phyloP scores from a whole-genome alignment of 1,284 basidiomycete species.

The Cryptococcus hybrid region DNA sequence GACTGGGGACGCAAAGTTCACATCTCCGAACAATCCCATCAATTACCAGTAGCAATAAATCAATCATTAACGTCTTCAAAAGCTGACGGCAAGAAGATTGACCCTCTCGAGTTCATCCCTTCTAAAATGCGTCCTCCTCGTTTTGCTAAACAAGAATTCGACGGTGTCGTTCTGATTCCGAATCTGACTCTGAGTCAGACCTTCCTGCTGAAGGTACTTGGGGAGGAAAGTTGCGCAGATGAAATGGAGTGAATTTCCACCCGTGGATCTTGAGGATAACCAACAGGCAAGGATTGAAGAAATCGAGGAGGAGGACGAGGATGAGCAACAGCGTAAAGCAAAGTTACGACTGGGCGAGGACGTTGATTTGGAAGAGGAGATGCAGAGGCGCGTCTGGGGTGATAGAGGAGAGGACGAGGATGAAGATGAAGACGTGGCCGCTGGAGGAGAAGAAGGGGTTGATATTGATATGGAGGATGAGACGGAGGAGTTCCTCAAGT shows the following conservation, averaged over 20 bases:
- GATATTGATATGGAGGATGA: slow-evolving; percentile 84
- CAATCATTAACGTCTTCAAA: background rate
- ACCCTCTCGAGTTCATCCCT: slow-evolving; percentile 14
- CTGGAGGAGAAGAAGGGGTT: slow-evolving; percentile 37
- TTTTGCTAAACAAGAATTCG: slow-evolving; percentile 72
- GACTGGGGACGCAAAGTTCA: slow-evolving; percentile 51
- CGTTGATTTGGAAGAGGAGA: slow-evolving; percentile 78
- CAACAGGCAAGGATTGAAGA: slow-evolving; percentile 33
- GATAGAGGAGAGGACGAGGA: slow-evolving; percentile 66
- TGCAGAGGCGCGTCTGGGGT: slow-evolving; percentile 79
- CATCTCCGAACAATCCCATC: background rate
- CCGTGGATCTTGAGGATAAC: slow-evolving; percentile 5
- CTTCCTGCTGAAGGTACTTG: background rate
- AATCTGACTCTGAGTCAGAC: slow-evolving; percentile 63
- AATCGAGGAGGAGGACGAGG: slow-evolving; percentile 26
- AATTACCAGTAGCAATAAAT: too few species aligned
- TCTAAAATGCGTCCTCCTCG: slow-evolving; percentile 64
- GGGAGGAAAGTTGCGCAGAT: slow-evolving; percentile 37
- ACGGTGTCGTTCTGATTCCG: slow-evolving; percentile 81
- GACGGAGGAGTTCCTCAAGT: slow-evolving; percentile 87
- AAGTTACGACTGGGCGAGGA: slow-evolving; percentile 59
- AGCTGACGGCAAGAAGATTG: slow-evolving; percentile 1
- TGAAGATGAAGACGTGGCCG: slow-evolving; percentile 29
- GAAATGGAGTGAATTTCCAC: slow-evolving; percentile 28
- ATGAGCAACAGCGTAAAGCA: slow-evolving; percentile 20